A percentile compares a stretch with the other conserved stretches of the same genome.
Conservation (phyloP, 2,329 filamentous ascomycete species). For the Cercospora sp. region DNA sequence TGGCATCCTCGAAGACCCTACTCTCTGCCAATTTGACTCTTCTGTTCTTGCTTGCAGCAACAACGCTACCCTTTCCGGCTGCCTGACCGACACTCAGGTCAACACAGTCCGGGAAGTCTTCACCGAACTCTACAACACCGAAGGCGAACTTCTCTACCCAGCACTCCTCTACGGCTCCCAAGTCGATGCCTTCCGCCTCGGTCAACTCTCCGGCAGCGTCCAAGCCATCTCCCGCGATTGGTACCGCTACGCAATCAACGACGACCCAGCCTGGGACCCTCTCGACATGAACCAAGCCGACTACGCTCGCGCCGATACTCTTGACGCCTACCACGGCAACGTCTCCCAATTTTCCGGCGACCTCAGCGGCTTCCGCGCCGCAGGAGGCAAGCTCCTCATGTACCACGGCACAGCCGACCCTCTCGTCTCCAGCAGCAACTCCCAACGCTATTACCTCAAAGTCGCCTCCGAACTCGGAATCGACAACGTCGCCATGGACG, state of each 20-base stretch:
- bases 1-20: conserved; percentile 51
- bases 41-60: conserved; percentile 42
- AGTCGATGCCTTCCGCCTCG: conserved; percentile 41
- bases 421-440: conserved; percentile 50
- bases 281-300: conserved; percentile 44
- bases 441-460: conserved; percentile 52
- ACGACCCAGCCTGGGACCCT: conserved; percentile 47
- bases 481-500: conserved; percentile 42
- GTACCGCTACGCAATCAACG: conserved; percentile 54
- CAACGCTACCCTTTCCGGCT: conserved; percentile 40
- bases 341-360: conserved; percentile 44
- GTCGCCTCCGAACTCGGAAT: conserved; percentile 44
- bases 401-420: conserved; percentile 47
- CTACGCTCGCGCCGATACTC: conserved; percentile 42
- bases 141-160: conserved; percentile 53
- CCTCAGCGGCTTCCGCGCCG: conserved; percentile 41
- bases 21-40: conserved; percentile 46
- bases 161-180: conserved; percentile 54
- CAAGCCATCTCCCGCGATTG: conserved; percentile 51
- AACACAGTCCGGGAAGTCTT: conserved; percentile 48
- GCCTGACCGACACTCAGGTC: conserved; percentile 49
- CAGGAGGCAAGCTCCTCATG: conserved; percentile 50
- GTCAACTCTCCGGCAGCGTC: conserved; percentile 44
- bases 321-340: conserved; percentile 47
- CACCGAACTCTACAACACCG: conserved; percentile 44